Percentiles rank a stretch among this genome's conserved stretches.
phyloP scores from a whole-genome alignment of 2,329 filamentous ascomycete species.

The Scytalidium lignicola region DNA sequence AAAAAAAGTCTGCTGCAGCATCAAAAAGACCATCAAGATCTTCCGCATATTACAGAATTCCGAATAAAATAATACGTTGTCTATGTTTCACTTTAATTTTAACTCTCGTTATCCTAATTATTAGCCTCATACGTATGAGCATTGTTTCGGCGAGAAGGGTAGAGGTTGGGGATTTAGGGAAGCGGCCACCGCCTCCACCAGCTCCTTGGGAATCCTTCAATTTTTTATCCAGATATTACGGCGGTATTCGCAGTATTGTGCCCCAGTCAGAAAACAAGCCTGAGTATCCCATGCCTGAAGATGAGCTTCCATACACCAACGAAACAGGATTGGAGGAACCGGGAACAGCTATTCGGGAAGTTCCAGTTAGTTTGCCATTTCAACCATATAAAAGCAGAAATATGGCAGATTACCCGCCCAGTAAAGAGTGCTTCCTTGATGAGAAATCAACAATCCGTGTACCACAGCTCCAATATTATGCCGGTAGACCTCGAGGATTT shows the following conservation, averaged over 20 bases:
- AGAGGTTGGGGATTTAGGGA: slow-evolving; percentile 50
- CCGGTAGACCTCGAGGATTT: slow-evolving; percentile 77
- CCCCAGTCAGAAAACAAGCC: slow-evolving; percentile 61
- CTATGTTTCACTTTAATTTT: slow-evolving; percentile 68
- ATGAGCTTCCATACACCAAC: slow-evolving; percentile 47
- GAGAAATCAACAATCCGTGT: slow-evolving; percentile 56
- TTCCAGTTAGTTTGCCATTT: slow-evolving; percentile 51
- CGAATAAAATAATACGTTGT: slow-evolving; percentile 70
- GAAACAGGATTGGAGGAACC: slow-evolving; percentile 23
- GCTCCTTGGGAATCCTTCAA: slow-evolving; percentile 77
- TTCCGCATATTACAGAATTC: slow-evolving; percentile 37
- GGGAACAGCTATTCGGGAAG: slow-evolving; percentile 30
- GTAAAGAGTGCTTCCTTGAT: slow-evolving; percentile 77
- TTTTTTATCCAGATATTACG: slow-evolving; percentile 85
- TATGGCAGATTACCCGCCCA: slow-evolving; percentile 40
- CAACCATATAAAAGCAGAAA: slow-evolving; percentile 54
- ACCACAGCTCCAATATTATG: slow-evolving; percentile 67
- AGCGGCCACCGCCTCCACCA: slow-evolving; percentile 58
- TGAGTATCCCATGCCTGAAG: slow-evolving; percentile 70
- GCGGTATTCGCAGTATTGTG: slow-evolving; percentile 71
- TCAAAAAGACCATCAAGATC: slow-evolving; percentile 11
- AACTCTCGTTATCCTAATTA: slow-evolving; percentile 69
- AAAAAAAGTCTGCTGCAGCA: slow-evolving; percentile 16
- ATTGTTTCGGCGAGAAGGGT: slow-evolving; percentile 62
- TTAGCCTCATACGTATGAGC: slow-evolving; percentile 69